Evolutionary conservation across 768 basidiomycete genomes (phyloP).

Genomic region (Tricholoma sp.): DNA sequence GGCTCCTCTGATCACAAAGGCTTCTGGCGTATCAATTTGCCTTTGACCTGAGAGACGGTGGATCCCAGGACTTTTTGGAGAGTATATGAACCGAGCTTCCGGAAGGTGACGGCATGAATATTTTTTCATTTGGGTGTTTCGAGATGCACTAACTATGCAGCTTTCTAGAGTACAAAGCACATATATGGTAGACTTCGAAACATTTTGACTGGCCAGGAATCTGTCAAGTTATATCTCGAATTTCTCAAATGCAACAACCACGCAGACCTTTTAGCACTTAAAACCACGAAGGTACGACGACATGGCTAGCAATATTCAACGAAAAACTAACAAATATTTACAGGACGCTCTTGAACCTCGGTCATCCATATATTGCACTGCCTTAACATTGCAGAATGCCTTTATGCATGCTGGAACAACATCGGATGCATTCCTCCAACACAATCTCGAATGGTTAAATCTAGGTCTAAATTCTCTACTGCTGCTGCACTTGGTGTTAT

Average conservation of each 20-base stretch:
- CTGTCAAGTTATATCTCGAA: conserved; percentile 89
- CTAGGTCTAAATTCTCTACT: conserved; percentile 96
- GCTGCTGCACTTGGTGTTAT: conserved; percentile 97
- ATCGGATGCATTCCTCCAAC: conserved; percentile 89
- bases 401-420: conserved; percentile 99
- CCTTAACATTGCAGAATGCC: conserved; percentile 93
- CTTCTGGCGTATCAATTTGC: conserved; percentile 91
- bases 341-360: conserved; percentile 90
- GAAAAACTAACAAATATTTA: conserved; percentile 2
- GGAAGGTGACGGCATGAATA: conserved; percentile 56
- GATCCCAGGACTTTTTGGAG: conserved; percentile 88
- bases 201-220: conserved; percentile 88
- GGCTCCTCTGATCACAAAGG: conserved; percentile 59
- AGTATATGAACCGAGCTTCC: conserved; percentile 66
- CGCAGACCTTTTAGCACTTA: conserved; percentile 86
- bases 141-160: conserved; percentile 4
- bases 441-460: conserved; percentile 95
- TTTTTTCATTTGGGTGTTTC: neutral
- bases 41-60: conserved; percentile 93
- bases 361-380: conserved; percentile 96
- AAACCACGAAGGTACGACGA: conserved; percentile 77
- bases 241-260: conserved; percentile 95
- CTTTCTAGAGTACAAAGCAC: conserved; percentile 47
- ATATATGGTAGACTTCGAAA: conserved; percentile 71
- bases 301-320: neutral